Evolutionary conservation across 2,329 filamentous ascomycete species (phyloP), one percentile per base, ranked within the genome.

Genomic region (Fusarium sp.): DNA sequence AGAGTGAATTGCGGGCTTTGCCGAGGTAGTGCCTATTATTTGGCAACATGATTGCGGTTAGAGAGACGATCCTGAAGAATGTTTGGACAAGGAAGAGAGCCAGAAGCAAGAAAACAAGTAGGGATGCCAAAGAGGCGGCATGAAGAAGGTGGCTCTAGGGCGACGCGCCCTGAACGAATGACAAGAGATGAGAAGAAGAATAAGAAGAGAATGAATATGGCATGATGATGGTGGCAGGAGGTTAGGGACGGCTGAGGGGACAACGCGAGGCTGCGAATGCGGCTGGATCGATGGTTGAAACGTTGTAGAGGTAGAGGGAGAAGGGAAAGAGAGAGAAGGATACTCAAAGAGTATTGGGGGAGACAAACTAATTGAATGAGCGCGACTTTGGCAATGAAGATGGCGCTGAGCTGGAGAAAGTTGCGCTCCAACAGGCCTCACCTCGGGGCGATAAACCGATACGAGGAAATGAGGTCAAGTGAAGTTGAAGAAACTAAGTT

Each of bases 41-140:
- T 86, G 84, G 84, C 84, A 82, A 85, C 80, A 85, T 83, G 85
- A 84, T 85, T 86, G 85, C 83, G 79, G 88, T 90, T 89, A 90
- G 88, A 90, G 82, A 85, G 83, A 82, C 81, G 82, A 87, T 85
- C 83, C 83, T 85, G 80, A 83, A 78, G 63, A 77, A 62, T 69
- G 61, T 69, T 71, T 68, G 71, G 68, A 72, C 37, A 75, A 70
- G 75, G 76, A 72, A 71, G 71, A 75, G 67, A 64, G 74, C 70
- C 71, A 68, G 64, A 68, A 74, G 69, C 64, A 76, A 71, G 62
- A 78, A 76, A 76, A 71, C 67, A 66, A 75, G 45, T 41, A 74
- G 70, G 72, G 57, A 75, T 73, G 77, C 76, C 76, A 79, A 77
- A 78, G 75, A 81, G 75, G 76, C 76, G 68, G 62, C 66, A 74